Evolutionary conservation across 164 flowering plant genomes (phyloP), one percentile per base, ranked within the genome.

Genomic region (Warburgia ugandensis): DNA sequence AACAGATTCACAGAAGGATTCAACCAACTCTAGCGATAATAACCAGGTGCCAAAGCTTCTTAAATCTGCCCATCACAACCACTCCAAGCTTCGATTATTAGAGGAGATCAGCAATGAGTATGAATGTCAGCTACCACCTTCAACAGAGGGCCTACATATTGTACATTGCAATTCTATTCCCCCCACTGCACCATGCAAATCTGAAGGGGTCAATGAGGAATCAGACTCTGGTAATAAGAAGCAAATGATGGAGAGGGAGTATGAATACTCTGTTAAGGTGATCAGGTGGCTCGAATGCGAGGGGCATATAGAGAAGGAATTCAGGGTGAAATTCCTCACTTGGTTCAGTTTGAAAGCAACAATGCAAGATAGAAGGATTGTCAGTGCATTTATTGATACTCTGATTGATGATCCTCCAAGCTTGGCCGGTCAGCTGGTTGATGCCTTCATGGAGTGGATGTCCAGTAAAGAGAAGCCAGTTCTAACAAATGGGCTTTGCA

Each of bases 71-170:
- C 64, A 79, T 55, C 94, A n/a, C 91, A 6, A 71, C 74, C 32
- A 85, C 95, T 38, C 96, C 98, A 8, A 70, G 73, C 67, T n/a
- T 21, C 72, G 66, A 55, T 81, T 77, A 14, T 64, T 66, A 2
- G 54, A 32, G 7, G 73, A 66, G 49, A 73, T 73, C 52, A 68
- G 25, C 27, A 54, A 48, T 19, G 73, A 70, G 52, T 56, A 67
- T 1, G 74, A 77, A 60, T 55, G 46, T 8, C 29, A 44, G 26
- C 50, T 45, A 35, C 72, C 65, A 46, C 80, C 65, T 31, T 29
- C 45, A 3, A 56, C 26, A 21, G 40, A 48, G 45, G 66, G 50
- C n/a, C 42, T 21, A 13, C 42, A 38, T n/a, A 21, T 21, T 16
- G 42, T n/a, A n/a, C n/a, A n/a, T n/a, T n/a, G n/a, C n/a, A n/a